Evolutionary conservation across 176 grass and related monocot species (phyloP).

Genomic region (Oryza officinalis): DNA sequence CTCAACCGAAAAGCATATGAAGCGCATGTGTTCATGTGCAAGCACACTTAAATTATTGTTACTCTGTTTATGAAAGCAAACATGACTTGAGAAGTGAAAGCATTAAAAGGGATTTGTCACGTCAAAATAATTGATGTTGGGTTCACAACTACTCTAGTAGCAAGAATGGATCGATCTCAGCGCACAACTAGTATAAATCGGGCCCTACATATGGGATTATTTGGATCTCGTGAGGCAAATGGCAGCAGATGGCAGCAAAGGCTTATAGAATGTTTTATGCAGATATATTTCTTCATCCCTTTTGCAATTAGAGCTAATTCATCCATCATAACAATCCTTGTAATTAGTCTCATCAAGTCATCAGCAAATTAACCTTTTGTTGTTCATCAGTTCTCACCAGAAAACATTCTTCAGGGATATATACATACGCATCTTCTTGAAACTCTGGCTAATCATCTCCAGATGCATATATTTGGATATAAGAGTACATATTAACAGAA

Average conservation of each 20-base stretch:
- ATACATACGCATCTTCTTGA: not conserved
- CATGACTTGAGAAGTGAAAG: not conserved
- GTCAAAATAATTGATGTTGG: not conserved
- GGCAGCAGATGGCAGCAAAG: not conserved
- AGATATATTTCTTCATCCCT: not conserved
- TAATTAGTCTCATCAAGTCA: not conserved
- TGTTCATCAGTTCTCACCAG: not conserved
- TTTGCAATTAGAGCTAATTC: not conserved
- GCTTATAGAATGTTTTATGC: not conserved
- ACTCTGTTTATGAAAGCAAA: not conserved
- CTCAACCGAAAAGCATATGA: not conserved
- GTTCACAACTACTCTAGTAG: not conserved
- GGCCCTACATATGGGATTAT: not conserved
- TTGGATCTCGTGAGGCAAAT: not conserved
- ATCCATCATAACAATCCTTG: not conserved
- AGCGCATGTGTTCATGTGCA: not conserved
- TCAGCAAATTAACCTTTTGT: no score
- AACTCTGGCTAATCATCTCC: not conserved
- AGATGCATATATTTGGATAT: not conserved
- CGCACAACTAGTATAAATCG: not conserved
- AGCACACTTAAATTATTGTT: not conserved
- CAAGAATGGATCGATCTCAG: not conserved
- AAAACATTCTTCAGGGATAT: not conserved
- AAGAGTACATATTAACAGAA: not conserved
- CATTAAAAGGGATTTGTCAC: not conserved